A percentile compares a stretch with the other conserved stretches of the same genome.
These are phyloP conservation scores for Mucor circinelloides DNA, from an alignment of 371 early-diverging fungal genomes.

Conservation along the genomic window DNA sequence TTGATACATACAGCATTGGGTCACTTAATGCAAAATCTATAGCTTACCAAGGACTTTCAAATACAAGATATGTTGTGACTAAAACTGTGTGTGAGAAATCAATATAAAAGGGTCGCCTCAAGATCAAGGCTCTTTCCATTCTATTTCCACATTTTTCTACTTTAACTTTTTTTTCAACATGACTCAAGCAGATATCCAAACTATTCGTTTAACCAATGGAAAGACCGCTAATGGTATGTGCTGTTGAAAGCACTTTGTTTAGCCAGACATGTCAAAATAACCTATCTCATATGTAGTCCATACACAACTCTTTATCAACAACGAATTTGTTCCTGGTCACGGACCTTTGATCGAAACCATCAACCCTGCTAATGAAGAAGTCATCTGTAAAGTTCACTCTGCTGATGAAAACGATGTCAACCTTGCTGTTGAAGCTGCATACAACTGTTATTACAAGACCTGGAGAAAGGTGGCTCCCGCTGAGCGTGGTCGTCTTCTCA, in stretches of 20 bases:
- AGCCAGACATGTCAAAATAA: too few species aligned
- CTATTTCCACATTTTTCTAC: not conserved
- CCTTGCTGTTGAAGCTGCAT: conserved; percentile 72
- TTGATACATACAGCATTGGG: not conserved
- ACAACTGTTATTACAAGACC: conserved; percentile 62
- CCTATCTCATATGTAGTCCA: conserved; percentile 26
- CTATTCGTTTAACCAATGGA: conserved; percentile 18
- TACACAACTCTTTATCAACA: conserved; percentile 74
- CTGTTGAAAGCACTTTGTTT: too few species aligned
- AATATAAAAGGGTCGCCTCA: not conserved
- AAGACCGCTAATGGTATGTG: conserved; percentile 15
- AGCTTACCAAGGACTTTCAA: conserved; percentile 1
- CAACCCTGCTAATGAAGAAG: conserved; percentile 74
- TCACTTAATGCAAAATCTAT: not conserved
- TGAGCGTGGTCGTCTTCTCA: conserved; percentile 35
- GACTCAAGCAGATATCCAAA: conserved; percentile 21
- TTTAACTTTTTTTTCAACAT: not conserved
- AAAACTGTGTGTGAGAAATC: not conserved
- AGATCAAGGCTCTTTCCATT: not conserved
- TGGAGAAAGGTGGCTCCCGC: conserved; percentile 67
- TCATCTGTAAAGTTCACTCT: conserved; percentile 69
- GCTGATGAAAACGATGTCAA: conserved; percentile 74
- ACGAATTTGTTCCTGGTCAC: conserved; percentile 66
- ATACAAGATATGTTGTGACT: conserved; percentile 1
- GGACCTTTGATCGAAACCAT: conserved; percentile 54